phyloP scores from a whole-genome alignment of 805 yeast genomes.

The Diddensiella santjacobensis region DNA sequence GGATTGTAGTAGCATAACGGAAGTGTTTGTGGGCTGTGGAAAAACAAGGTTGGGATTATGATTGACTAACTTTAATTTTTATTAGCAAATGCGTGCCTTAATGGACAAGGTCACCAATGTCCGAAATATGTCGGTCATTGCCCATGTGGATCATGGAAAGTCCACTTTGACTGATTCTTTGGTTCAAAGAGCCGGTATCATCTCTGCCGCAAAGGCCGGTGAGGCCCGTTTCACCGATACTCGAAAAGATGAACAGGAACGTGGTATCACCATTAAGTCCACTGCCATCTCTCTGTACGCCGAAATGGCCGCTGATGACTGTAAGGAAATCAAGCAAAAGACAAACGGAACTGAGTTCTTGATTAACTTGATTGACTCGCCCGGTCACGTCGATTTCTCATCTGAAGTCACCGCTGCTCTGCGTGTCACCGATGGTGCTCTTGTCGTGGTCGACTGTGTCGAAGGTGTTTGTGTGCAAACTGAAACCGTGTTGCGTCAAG shows the following conservation, averaged over 20 bases:
- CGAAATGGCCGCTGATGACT: slow-evolving; percentile 80
- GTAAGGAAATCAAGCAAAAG: slow-evolving; percentile 83
- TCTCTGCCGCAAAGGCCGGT: slow-evolving; percentile 99
- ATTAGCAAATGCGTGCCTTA: slow-evolving; percentile 89
- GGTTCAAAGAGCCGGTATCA: slow-evolving; percentile 99
- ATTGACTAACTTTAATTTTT: neutral
- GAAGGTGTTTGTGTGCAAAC: slow-evolving; percentile 99
- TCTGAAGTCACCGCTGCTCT: slow-evolving; percentile 99
- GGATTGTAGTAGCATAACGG: too few species aligned
- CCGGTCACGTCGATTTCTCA: slow-evolving; percentile 99
- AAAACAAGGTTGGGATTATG: too few species aligned
- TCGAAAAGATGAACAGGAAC: slow-evolving; percentile 99
- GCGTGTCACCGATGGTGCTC: slow-evolving; percentile 99
- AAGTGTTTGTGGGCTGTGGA: too few species aligned
- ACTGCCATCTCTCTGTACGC: slow-evolving; percentile 97
- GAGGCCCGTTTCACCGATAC: slow-evolving; percentile 99
- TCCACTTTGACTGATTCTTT: slow-evolving; percentile 98
- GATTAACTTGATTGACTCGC: slow-evolving; percentile 98
- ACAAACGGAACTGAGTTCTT: slow-evolving; percentile 91
- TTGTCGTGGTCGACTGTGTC: slow-evolving; percentile 97
- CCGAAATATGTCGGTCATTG: slow-evolving; percentile 99
- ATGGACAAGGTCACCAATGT: slow-evolving; percentile 99
- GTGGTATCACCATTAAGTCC: slow-evolving; percentile 99
- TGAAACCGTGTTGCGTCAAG: slow-evolving; percentile 98
- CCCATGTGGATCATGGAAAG: slow-evolving; percentile 99